Evolutionary conservation across 108 stramenopile genomes (phyloP).

Genomic region (Pseudonitzschia multiseries): DNA sequence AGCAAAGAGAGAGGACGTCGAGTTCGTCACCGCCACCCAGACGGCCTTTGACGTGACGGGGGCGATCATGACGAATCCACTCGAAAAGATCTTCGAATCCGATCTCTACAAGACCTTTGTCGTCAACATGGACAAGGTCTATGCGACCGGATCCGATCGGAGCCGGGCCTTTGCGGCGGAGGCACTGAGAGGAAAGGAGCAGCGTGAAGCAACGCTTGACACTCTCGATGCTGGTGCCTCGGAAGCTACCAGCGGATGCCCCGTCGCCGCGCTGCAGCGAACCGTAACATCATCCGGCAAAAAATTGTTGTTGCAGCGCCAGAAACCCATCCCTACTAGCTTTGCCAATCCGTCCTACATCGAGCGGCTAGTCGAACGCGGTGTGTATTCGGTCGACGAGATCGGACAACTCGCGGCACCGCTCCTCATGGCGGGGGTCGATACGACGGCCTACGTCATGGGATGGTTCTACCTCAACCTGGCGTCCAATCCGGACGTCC

Average conservation of each 20-base stretch:
- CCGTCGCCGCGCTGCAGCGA: background rate
- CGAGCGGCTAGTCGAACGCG: constrained; percentile 3
- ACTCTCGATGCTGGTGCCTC: too few relatives aligned
- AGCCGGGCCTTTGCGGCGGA: background rate
- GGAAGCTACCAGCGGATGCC: constrained; percentile 2
- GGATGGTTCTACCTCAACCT: constrained; percentile 15
- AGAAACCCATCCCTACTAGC: background rate
- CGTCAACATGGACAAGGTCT: background rate
- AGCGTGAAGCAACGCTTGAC: too few relatives aligned
- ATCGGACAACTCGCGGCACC: background rate
- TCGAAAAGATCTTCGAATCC: background rate
- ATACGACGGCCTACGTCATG: constrained; percentile 14
- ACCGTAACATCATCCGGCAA: too few relatives aligned
- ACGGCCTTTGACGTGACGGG: constrained; percentile 2
- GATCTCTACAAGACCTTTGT: constrained; percentile 8
- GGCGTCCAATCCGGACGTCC: constrained; percentile 13
- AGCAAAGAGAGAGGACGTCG: background rate
- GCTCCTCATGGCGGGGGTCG: constrained; percentile 10
- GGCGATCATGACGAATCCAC: background rate
- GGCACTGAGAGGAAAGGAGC: too few relatives aligned
- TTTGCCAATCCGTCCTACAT: constrained; percentile 1
- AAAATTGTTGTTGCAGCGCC: background rate
- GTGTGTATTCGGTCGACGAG: background rate
- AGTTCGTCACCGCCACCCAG: background rate
- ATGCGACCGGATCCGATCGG: background rate